phyloP scores from a whole-genome alignment of 2,329 filamentous ascomycete genomes.

The Hymenoscyphus scutula region DNA sequence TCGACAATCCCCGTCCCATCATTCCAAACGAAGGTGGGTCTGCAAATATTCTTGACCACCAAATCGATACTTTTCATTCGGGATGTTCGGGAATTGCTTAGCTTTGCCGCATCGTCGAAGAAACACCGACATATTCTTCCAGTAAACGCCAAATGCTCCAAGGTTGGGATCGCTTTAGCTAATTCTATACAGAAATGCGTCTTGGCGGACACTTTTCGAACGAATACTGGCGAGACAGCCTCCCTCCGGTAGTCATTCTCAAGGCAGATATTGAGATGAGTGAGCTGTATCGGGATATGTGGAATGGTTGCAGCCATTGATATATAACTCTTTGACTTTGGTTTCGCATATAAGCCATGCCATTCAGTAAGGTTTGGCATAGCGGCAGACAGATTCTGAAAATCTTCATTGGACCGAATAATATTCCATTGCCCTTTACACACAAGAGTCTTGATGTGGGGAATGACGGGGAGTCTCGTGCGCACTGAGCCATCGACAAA shows the following conservation, averaged over 20 bases:
- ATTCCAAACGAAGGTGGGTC: slow-evolving; percentile 49
- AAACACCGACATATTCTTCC: slow-evolving; percentile 69
- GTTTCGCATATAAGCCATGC: slow-evolving; percentile 60
- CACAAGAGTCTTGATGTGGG: slow-evolving; percentile 63
- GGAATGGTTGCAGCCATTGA: slow-evolving; percentile 65
- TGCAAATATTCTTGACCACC: slow-evolving; percentile 73
- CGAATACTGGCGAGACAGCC: slow-evolving; percentile 57
- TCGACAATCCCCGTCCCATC: slow-evolving; percentile 71
- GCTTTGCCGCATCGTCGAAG: slow-evolving; percentile 57
- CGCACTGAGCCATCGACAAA: slow-evolving; percentile 38
- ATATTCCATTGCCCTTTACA: slow-evolving; percentile 78
- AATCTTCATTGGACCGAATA: slow-evolving; percentile 62
- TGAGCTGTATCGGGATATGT: slow-evolving; percentile 55
- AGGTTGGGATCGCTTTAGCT: slow-evolving; percentile 55
- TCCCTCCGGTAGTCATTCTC: slow-evolving; percentile 71
- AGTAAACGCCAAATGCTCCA: slow-evolving; percentile 70
- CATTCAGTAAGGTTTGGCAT: slow-evolving; percentile 61
- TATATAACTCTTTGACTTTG: slow-evolving; percentile 71
- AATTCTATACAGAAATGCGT: slow-evolving; percentile 65
- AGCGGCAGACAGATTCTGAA: slow-evolving; percentile 57
- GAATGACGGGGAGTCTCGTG: slow-evolving; percentile 31
- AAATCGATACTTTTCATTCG: slow-evolving; percentile 65
- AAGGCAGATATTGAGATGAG: slow-evolving; percentile 64
- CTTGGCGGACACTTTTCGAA: slow-evolving; percentile 54
- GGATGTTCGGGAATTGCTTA: slow-evolving; percentile 46